Conservation (phyloP, 2,329 filamentous ascomycete genomes). For the Xylariomycetidae sp. region DNA sequence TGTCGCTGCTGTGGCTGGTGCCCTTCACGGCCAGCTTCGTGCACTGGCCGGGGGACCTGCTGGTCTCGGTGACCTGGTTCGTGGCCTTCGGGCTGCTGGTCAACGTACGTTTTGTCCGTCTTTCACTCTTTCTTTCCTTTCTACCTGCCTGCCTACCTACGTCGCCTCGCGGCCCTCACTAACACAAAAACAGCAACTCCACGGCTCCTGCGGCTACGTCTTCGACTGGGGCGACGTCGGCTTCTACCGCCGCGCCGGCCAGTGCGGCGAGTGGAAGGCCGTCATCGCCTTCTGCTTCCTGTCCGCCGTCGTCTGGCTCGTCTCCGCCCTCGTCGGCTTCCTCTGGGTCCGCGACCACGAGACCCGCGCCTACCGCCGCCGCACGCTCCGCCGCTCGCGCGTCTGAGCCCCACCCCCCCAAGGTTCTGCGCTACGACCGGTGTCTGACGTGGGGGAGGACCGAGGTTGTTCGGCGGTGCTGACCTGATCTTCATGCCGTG, state of each 20-base stretch:
- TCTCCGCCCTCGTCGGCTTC: slow-evolving; percentile 52
- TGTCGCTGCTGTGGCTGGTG: slow-evolving; percentile 66
- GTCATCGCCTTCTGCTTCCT: slow-evolving; percentile 67
- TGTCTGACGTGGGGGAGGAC: too few relatives aligned
- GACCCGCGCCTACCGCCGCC: slow-evolving; percentile 24
- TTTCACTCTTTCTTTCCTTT: neutral
- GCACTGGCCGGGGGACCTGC: slow-evolving; percentile 64
- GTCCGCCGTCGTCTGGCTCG: slow-evolving; percentile 65
- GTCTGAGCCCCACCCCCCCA: too few relatives aligned
- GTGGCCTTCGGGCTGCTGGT: slow-evolving; percentile 61
- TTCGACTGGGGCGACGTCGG: slow-evolving; percentile 56
- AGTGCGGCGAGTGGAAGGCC: slow-evolving; percentile 66
- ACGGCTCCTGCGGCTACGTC: slow-evolving; percentile 45
- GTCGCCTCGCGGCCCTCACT: neutral
- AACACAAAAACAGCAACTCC: slow-evolving; percentile 7
- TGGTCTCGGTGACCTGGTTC: slow-evolving; percentile 67
- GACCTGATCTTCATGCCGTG: too few relatives aligned
- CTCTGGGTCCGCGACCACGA: slow-evolving; percentile 45
- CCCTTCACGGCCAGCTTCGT: slow-evolving; percentile 63
- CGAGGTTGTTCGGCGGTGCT: too few relatives aligned
- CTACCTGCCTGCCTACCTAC: slow-evolving; percentile 6
- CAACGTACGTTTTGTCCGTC: slow-evolving; percentile 38
- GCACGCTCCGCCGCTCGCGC: slow-evolving; percentile 20
- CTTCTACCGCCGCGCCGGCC: slow-evolving; percentile 37
- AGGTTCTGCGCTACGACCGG: too few relatives aligned